Conservation (phyloP, 306 rosid genomes). For the Abrus pulchellus region DNA sequence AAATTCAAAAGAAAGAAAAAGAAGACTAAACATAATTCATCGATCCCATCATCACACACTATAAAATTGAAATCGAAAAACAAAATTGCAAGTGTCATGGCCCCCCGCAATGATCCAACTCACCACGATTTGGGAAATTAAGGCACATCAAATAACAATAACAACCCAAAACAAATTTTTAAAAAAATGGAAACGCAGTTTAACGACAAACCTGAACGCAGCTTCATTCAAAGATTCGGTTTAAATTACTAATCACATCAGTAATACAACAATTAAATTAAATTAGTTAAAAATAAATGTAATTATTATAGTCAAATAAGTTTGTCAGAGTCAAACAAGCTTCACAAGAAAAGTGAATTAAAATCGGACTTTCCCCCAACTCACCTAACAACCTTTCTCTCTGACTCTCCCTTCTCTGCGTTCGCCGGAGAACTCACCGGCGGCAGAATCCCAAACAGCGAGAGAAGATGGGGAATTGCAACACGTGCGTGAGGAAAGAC, state of each 20-base stretch:
- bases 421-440: constrained; percentile 40
- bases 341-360: neutral
- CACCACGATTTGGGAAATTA: too few species aligned
- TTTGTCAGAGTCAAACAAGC: constrained; percentile 34
- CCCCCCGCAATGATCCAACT: constrained; percentile 11
- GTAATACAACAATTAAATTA: too few species aligned
- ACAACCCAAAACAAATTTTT: too few species aligned
- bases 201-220: neutral
- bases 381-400: constrained; percentile 43
- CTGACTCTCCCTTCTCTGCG: neutral
- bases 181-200: too few species aligned
- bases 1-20: constrained; percentile 1
- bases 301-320: constrained; percentile 32
- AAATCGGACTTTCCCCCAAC: neutral
- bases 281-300: too few species aligned
- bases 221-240: neutral
- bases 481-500: constrained; percentile 66
- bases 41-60: neutral
- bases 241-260: too few species aligned
- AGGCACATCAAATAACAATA: too few species aligned
- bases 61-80: neutral
- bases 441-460: neutral
- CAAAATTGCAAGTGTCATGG: constrained; percentile 33
- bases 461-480: constrained; percentile 80
- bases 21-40: neutral